phyloP scores from a whole-genome alignment of 1,284 basidiomycete genomes.

The Xerocomus amazonicus region DNA sequence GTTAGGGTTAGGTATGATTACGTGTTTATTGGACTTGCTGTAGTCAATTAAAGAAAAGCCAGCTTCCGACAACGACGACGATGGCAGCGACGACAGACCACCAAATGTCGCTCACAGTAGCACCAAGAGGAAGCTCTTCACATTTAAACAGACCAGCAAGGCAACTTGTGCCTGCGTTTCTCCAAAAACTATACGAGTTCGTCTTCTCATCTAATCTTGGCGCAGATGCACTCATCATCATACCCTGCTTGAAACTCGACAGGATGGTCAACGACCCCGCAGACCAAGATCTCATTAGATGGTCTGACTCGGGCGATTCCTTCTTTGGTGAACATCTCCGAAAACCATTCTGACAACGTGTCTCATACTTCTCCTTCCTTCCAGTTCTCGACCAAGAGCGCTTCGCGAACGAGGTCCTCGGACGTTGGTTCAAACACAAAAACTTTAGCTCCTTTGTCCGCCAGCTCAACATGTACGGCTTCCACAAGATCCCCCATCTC shows the following conservation, averaged over 20 bases:
- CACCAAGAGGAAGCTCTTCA: conserved; percentile 38
- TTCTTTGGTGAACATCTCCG: conserved; percentile 69
- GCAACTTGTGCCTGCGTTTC: conserved; percentile 76
- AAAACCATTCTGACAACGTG: conserved; percentile 2
- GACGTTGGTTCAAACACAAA: conserved; percentile 94
- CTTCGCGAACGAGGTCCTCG: conserved; percentile 87
- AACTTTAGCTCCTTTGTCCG: conserved; percentile 94
- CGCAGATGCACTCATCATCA: neutral
- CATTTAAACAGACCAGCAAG: conserved; percentile 51
- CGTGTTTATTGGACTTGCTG: conserved; percentile 16
- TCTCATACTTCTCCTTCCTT: neutral
- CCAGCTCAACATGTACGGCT: conserved; percentile 97
- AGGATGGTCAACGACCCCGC: conserved; percentile 91
- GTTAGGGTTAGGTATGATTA: neutral
- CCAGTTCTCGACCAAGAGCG: conserved; percentile 91
- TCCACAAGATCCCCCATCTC: conserved; percentile 93
- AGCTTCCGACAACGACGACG: conserved; percentile 10
- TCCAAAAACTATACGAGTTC: conserved; percentile 90
- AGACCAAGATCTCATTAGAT: conserved; percentile 83
- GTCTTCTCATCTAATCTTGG: conserved; percentile 32
- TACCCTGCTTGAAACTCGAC: neutral
- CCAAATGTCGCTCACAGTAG: conserved; percentile 52
- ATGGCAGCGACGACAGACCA: conserved; percentile 34
- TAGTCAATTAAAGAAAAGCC: conserved; percentile 6
- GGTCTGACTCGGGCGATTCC: conserved; percentile 86